phyloP scores from a whole-genome alignment of 2,329 filamentous ascomycete species.

The Nemania serpens region DNA sequence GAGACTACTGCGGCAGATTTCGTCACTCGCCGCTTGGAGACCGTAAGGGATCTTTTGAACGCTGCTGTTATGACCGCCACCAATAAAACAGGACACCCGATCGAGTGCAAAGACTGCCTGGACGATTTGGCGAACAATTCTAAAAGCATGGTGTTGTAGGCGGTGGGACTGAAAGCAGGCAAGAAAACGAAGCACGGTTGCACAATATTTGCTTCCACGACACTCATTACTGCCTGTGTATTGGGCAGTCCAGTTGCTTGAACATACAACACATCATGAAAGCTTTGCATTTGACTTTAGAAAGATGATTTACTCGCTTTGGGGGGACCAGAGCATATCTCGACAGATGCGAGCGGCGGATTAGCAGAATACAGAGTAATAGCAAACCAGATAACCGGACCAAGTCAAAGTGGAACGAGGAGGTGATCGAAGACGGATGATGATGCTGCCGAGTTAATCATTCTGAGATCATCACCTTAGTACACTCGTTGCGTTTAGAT shows the following conservation, averaged over 20 bases:
- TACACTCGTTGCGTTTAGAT: neutral
- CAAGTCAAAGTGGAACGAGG: neutral
- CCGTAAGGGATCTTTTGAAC: neutral
- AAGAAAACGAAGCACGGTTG: neutral
- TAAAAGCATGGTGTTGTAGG: neutral
- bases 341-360: neutral
- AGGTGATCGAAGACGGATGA: neutral
- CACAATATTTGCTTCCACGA: neutral
- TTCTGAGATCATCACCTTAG: constrained; percentile 2
- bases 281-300: too few species aligned
- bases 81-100: neutral
- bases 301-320: neutral
- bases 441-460: neutral
- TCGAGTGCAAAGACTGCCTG: neutral
- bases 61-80: neutral
- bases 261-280: neutral
- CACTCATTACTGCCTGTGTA: neutral
- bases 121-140: neutral
- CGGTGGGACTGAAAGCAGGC: neutral
- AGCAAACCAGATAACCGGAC: neutral
- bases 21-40: neutral
- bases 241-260: neutral
- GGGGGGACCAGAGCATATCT: neutral
- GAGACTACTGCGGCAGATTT: neutral
- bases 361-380: neutral